Evolutionary conservation across 305 asterid species (phyloP).

Genomic region (Fraxinus sp.): DNA sequence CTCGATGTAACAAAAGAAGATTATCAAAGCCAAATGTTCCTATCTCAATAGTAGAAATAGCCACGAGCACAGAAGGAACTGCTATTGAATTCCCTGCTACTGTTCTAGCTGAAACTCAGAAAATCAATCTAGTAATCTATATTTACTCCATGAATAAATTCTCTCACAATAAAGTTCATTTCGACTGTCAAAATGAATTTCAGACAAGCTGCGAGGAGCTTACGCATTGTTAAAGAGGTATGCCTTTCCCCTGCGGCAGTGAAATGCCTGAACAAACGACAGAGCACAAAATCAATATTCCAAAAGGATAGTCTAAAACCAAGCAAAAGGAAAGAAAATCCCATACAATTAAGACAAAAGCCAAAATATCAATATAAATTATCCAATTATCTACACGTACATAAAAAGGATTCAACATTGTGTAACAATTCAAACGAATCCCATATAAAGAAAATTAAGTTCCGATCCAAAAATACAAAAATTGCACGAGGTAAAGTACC

Average conservation of each 20-base stretch:
- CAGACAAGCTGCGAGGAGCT: conserved; percentile 29
- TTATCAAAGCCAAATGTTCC: neutral
- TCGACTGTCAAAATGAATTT: neutral
- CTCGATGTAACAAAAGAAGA: neutral
- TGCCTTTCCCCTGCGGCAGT: conserved; percentile 78
- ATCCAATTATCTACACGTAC: neutral
- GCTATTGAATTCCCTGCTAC: neutral
- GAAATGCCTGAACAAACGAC: conserved; percentile 54
- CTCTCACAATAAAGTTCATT: neutral
- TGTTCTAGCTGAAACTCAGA: neutral
- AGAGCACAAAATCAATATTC: conserved; percentile 19
- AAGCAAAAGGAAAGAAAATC: too few relatives aligned
- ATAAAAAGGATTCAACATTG: neutral
- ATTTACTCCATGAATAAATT: neutral
- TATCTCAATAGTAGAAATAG: neutral
- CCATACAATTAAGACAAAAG: neutral
- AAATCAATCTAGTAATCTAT: neutral
- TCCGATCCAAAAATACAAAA: neutral
- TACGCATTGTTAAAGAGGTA: conserved; percentile 71
- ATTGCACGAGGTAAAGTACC: conserved; percentile 29
- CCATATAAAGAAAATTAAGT: neutral
- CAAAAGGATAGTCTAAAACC: conserved; percentile 1
- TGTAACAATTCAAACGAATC: neutral
- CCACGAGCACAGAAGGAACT: neutral
- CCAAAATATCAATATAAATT: neutral